Conservation (phyloP, 306 rosid species). For the Cotoneaster glaucophyllus region DNA sequence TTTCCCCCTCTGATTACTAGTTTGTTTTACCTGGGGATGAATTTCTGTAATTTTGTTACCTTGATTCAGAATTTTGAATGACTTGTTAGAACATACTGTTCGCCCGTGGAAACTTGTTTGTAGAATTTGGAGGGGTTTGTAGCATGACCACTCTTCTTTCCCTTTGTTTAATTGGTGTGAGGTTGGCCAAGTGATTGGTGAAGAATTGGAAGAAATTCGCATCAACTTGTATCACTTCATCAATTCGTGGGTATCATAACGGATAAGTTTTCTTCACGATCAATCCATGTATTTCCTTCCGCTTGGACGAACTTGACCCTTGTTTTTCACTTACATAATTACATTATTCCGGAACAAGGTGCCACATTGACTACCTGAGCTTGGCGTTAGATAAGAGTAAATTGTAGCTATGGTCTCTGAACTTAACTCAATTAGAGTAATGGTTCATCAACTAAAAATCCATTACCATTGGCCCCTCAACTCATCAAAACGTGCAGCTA, state of each 20-base stretch:
- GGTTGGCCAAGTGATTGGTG: not conserved
- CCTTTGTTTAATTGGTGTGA: not conserved
- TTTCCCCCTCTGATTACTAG: slow-evolving; percentile 59
- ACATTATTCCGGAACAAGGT: no score
- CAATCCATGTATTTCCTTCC: not conserved
- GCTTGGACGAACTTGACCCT: not conserved
- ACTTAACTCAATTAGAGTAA: no score
- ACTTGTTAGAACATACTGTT: slow-evolving; percentile 6
- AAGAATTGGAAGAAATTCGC: not conserved
- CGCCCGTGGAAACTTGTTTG: slow-evolving; percentile 16
- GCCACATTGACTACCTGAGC: no score
- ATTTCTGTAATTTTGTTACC: slow-evolving; percentile 14
- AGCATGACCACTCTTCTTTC: not conserved
- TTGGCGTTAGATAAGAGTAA: no score
- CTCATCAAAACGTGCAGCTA: no score
- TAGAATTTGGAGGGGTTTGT: slow-evolving; percentile 32
- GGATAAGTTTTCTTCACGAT: not conserved
- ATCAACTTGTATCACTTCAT: not conserved
- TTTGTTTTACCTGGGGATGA: slow-evolving; percentile 3
- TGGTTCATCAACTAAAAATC: no score
- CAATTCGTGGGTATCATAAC: not conserved
- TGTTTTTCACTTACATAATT: not conserved
- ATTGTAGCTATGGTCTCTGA: no score
- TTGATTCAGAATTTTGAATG: slow-evolving; percentile 17
- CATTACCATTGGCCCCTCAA: no score